Conservation (phyloP, 1,139 yeast species). For the Geotrichum carabidarum region DNA sequence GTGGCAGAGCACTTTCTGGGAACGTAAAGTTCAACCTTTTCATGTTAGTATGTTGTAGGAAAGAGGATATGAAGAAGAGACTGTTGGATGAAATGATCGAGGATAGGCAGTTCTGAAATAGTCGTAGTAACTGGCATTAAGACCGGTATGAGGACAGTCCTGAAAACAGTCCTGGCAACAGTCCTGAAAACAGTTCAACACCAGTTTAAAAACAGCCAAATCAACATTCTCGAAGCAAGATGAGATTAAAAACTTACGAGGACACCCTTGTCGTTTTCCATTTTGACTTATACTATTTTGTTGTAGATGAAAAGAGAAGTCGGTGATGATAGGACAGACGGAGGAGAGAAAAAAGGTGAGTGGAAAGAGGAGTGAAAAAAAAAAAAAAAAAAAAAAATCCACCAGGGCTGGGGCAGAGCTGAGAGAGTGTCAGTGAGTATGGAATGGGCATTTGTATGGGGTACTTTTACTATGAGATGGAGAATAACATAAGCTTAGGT, state of each 20-base stretch:
- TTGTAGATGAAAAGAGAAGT: constrained; percentile 28
- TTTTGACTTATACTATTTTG: constrained; percentile 40
- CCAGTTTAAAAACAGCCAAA: too few relatives aligned
- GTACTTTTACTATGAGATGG: too few relatives aligned
- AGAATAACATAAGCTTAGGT: background rate
- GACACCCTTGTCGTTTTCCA: constrained; percentile 99
- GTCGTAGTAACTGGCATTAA: background rate
- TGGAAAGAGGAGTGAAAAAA: background rate
- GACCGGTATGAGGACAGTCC: too few relatives aligned
- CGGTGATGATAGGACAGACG: background rate
- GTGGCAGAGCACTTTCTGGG: constrained; percentile 99
- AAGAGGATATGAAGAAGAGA: background rate
- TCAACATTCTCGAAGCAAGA: too few relatives aligned
- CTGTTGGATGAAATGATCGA: constrained; percentile 4
- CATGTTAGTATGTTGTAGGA: constrained; percentile 15
- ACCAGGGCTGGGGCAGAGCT: background rate
- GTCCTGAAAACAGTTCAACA: too few relatives aligned
- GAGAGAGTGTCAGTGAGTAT: too few relatives aligned
- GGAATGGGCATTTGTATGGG: too few relatives aligned
- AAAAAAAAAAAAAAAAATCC: background rate
- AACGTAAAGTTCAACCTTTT: constrained; percentile 97
- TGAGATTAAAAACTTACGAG: constrained; percentile 62
- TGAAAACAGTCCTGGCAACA: too few relatives aligned
- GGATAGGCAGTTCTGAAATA: background rate
- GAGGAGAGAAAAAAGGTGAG: background rate